These are phyloP conservation scores for Aspergillus haitiensis DNA, from an alignment of 495 filamentous ascomycete species.

Conservation along the genomic window DNA sequence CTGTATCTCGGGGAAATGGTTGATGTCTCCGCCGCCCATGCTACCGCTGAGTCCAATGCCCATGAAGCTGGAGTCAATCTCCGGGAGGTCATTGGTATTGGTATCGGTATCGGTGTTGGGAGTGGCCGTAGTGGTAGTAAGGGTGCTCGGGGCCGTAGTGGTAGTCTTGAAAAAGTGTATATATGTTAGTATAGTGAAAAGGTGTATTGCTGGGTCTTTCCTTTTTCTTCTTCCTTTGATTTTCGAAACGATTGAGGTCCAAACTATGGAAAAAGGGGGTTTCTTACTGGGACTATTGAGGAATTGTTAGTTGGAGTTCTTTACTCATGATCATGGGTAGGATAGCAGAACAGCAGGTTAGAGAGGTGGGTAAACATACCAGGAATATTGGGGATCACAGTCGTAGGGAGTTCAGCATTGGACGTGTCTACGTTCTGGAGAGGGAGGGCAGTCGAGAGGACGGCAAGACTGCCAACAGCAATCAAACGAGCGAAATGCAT, in stretches of 20 bases:
- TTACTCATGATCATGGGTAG: too few species aligned
- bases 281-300: slow-evolving; percentile 5
- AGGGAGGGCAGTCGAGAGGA: background rate
- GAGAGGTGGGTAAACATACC: background rate
- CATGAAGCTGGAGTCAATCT: slow-evolving; percentile 14
- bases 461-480: background rate
- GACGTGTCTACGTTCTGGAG: background rate
- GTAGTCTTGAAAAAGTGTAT: too few species aligned
- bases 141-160: too few species aligned
- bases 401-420: background rate
- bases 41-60: slow-evolving; percentile 1
- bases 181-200: background rate
- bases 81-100: background rate
- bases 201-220: background rate
- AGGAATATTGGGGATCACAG: background rate
- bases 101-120: background rate
- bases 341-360: too few species aligned
- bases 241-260: background rate
- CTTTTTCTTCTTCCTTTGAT: background rate
- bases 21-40: slow-evolving; percentile 8
- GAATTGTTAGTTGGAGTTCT: background rate
- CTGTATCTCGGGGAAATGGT: slow-evolving; percentile 1
- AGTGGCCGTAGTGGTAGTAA: background rate
- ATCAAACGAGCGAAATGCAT: slow-evolving; percentile 8
- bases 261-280: background rate